Evolutionary conservation across 129 eudicot genomes (phyloP).

Genomic region (Oenanthe sinensis): DNA sequence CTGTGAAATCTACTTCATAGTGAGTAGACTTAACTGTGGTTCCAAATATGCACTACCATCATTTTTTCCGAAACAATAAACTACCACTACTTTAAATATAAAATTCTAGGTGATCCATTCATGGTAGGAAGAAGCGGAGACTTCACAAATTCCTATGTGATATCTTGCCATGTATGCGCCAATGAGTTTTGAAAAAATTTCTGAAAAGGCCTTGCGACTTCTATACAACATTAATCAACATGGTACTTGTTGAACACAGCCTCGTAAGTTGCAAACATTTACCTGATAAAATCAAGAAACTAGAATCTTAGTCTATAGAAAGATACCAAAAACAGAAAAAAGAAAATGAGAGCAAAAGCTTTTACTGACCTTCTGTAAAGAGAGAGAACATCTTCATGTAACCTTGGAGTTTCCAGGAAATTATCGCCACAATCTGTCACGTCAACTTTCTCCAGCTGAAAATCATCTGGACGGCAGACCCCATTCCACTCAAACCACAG

Average conservation of each 20-base stretch:
- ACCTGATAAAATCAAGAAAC: not conserved
- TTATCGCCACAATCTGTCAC: constrained; percentile 56
- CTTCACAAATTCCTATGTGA: not conserved
- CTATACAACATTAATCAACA: not conserved
- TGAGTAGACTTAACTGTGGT: not conserved
- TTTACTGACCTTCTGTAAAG: constrained; percentile 46
- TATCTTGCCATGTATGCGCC: not conserved
- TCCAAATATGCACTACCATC: not conserved
- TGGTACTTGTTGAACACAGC: not conserved
- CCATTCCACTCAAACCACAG: constrained; percentile 95
- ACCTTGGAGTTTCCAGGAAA: constrained; percentile 50
- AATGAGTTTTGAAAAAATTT: not conserved
- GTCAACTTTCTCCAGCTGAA: constrained; percentile 56
- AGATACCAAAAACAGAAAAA: not conserved
- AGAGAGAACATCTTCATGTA: constrained; percentile 51
- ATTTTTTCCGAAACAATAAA: not conserved
- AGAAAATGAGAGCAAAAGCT: not conserved
- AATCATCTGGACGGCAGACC: constrained; percentile 34
- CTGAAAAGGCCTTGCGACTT: not conserved
- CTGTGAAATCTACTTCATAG: not conserved
- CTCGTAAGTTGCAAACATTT: not conserved
- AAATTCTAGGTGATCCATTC: not conserved
- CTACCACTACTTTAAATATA: not conserved
- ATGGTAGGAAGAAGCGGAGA: not conserved
- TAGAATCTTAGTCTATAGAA: not conserved